phyloP scores from a whole-genome alignment of 1,139 yeast genomes.

The Suhomyces yuchorum region DNA sequence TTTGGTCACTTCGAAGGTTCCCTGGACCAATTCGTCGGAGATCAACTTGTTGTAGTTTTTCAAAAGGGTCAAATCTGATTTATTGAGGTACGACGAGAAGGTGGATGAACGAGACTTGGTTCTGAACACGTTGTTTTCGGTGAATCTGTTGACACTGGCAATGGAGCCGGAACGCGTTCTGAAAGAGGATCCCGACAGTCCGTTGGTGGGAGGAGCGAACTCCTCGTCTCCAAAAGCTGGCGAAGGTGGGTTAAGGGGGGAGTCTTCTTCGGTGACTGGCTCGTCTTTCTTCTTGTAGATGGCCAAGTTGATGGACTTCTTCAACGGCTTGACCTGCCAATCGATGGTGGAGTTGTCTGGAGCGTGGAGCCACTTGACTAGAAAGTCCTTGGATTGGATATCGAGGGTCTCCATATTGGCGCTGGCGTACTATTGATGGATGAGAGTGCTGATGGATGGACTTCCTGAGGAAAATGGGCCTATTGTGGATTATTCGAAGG shows the following conservation, averaged over 20 bases:
- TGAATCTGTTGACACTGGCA: constrained; percentile 41
- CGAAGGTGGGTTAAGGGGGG: constrained; percentile 9
- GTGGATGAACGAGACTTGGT: constrained; percentile 41
- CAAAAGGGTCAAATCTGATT: constrained; percentile 41
- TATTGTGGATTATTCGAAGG: background rate
- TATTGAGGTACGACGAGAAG: constrained; percentile 35
- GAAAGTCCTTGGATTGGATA: constrained; percentile 83
- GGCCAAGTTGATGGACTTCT: constrained; percentile 75
- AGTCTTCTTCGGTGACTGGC: constrained; percentile 4
- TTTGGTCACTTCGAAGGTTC: constrained; percentile 55
- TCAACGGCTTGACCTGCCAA: constrained; percentile 84
- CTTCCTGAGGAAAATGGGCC: background rate
- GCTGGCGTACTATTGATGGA: background rate
- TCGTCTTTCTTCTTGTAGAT: constrained; percentile 51
- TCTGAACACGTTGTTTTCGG: constrained; percentile 33
- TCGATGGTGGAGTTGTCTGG: constrained; percentile 65
- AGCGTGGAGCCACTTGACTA: constrained; percentile 87
- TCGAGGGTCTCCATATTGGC: constrained; percentile 77
- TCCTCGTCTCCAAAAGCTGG: constrained; percentile 5
- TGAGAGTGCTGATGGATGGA: background rate
- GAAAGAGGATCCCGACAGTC: constrained; percentile 6
- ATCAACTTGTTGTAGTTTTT: constrained; percentile 46
- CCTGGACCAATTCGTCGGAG: constrained; percentile 62
- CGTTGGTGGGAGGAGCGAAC: constrained; percentile 6
- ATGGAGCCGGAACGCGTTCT: constrained; percentile 35